Conservation (phyloP, 2,329 filamentous ascomycete species). For the Celoporthe dispersa region DNA sequence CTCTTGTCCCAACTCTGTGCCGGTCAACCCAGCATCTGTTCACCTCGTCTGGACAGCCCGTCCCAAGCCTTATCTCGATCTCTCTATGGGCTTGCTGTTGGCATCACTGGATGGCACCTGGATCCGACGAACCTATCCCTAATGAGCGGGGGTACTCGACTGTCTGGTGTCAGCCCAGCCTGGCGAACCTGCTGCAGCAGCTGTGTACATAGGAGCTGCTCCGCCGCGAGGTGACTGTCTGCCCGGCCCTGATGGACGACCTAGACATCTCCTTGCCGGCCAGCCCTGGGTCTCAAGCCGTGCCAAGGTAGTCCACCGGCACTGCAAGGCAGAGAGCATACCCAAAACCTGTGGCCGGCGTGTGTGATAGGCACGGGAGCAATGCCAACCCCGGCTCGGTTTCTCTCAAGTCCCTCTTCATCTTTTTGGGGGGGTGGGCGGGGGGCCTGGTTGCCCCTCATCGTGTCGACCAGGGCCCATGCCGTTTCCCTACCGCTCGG, state of each 20-base stretch:
- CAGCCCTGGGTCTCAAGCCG: not conserved
- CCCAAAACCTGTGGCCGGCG: not conserved
- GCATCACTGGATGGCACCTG: not conserved
- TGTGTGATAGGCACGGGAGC: not conserved
- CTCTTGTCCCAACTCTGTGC: not conserved
- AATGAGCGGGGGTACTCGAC: not conserved
- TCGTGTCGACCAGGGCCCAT: slow-evolving; percentile 9
- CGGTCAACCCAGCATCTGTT: not conserved
- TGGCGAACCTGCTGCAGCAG: not conserved
- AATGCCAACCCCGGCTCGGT: not conserved
- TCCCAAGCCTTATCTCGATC: not conserved
- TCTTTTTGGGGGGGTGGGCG: not conserved
- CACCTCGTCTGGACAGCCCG: not conserved
- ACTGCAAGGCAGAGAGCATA: not conserved
- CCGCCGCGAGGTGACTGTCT: not conserved
- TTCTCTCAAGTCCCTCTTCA: slow-evolving; percentile 4
- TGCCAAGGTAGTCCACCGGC: not conserved
- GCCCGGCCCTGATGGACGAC: not conserved
- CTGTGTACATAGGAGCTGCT: not conserved
- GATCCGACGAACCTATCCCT: not conserved
- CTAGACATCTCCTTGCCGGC: not conserved
- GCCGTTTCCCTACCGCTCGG: slow-evolving; percentile 2
- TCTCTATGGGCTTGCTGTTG: not conserved
- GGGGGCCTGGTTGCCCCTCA: not conserved
- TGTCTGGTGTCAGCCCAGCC: not conserved